Percentiles rank a stretch among this genome's conserved stretches.
Conservation (phyloP, 352 stramenopile species). For the Phytopythium aichiense region DNA sequence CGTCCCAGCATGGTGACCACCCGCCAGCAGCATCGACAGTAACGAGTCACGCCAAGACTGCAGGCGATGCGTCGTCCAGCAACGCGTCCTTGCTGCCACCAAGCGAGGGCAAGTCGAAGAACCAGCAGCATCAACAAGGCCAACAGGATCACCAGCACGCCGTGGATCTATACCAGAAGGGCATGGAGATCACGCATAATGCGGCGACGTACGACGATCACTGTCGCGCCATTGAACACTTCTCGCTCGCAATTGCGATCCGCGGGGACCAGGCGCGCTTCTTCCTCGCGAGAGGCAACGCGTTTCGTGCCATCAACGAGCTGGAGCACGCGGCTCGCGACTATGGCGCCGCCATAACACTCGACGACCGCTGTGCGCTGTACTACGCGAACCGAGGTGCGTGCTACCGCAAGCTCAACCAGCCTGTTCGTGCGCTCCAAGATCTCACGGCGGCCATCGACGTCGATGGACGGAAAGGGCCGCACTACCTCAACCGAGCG, state of each 20-base stretch:
- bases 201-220: conserved; percentile 57
- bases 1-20: not conserved
- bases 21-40: not conserved
- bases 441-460: conserved; percentile 70
- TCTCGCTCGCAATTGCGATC: conserved; percentile 71
- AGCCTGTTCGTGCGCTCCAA: conserved; percentile 49
- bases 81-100: not conserved
- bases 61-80: not conserved
- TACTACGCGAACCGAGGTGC: conserved; percentile 73
- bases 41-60: not conserved
- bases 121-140: conserved; percentile 18
- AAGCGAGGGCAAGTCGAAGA: conserved; percentile 3
- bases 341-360: conserved; percentile 47
- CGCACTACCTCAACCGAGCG: conserved; percentile 74
- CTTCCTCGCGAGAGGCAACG: conserved; percentile 70
- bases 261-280: conserved; percentile 66
- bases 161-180: conserved; percentile 75
- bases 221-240: conserved; percentile 65
- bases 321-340: conserved; percentile 58
- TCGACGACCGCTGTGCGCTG: conserved; percentile 61
- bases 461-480: conserved; percentile 63
- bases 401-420: conserved; percentile 71
- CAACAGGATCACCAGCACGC: conserved; percentile 72
- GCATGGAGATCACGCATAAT: conserved; percentile 59
- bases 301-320: conserved; percentile 67